Evolutionary conservation across 139 green algal genomes (phyloP).

Genomic region (Chlorella ohadii): DNA sequence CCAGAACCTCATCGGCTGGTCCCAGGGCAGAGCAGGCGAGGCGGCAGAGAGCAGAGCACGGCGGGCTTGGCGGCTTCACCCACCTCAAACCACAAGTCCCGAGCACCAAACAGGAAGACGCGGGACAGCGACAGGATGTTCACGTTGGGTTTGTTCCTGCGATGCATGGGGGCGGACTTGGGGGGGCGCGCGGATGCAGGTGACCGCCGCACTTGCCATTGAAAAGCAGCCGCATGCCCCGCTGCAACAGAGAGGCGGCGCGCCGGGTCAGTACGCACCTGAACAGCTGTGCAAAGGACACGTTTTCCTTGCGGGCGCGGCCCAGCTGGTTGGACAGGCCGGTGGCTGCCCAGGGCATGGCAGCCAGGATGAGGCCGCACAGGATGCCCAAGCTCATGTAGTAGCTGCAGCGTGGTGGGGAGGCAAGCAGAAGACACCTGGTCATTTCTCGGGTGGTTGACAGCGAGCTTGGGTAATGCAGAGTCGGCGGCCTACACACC

Average conservation of each 20-base stretch:
- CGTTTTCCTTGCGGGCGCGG: conserved; percentile 72
- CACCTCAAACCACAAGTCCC: conserved; percentile 91
- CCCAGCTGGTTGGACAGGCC: conserved; percentile 70
- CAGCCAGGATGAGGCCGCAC: conserved; percentile 67
- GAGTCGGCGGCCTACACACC: too few relatives aligned
- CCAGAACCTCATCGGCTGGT: too few relatives aligned
- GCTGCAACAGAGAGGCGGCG: too few relatives aligned
- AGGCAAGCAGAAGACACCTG: too few relatives aligned
- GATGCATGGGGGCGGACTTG: too few relatives aligned
- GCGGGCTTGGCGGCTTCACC: too few relatives aligned
- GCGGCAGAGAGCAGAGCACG: background rate
- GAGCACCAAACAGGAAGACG: conserved; percentile 76
- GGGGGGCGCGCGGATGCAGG: too few relatives aligned
- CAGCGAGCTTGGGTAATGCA: too few relatives aligned
- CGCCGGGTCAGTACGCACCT: too few relatives aligned
- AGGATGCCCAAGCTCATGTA: conserved; percentile 73
- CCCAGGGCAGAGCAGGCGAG: too few relatives aligned
- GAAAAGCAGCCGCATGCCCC: too few relatives aligned
- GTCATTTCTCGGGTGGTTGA: background rate
- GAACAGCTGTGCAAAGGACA: conserved; percentile 70
- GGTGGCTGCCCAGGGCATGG: conserved; percentile 77
- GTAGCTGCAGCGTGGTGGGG: conserved; percentile 55
- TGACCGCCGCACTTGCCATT: too few relatives aligned
- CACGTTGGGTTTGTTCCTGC: conserved; percentile 70
- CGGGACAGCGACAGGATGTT: conserved; percentile 76